Evolutionary conservation across 352 stramenopile genomes (phyloP).

Genomic region (Pythium graminicola): DNA sequence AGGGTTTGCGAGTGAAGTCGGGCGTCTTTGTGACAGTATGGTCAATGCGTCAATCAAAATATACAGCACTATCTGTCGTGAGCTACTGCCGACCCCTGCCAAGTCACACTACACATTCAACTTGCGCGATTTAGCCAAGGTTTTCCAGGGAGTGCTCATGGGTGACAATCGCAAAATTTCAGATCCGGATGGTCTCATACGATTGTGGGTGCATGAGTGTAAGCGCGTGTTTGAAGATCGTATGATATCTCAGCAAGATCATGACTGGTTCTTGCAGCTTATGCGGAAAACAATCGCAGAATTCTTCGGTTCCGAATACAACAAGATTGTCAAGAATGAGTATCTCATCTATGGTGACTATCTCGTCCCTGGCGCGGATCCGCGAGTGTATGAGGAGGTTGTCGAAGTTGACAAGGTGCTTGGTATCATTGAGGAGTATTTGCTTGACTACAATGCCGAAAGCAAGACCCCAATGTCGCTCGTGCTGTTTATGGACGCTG

Average conservation of each 20-base stretch:
- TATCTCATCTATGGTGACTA: slow-evolving; percentile 80
- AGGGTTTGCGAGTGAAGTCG: slow-evolving; percentile 44
- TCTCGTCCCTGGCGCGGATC: slow-evolving; percentile 70
- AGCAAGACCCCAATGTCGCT: slow-evolving; percentile 89
- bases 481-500: slow-evolving; percentile 82
- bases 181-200: slow-evolving; percentile 56
- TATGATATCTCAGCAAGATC: slow-evolving; percentile 88
- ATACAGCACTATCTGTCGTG: slow-evolving; percentile 87
- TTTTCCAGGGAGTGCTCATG: slow-evolving; percentile 91
- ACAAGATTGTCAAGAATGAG: slow-evolving; percentile 64
- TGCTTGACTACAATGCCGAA: slow-evolving; percentile 89
- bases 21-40: slow-evolving; percentile 50
- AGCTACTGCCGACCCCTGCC: slow-evolving; percentile 89
- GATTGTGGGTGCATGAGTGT: slow-evolving; percentile 91
- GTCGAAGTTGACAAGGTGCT: slow-evolving; percentile 80
- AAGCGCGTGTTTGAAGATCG: slow-evolving; percentile 93
- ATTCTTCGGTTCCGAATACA: slow-evolving; percentile 80
- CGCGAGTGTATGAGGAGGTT: slow-evolving; percentile 86
- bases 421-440: slow-evolving; percentile 82
- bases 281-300: slow-evolving; percentile 58
- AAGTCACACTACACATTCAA: slow-evolving; percentile 97
- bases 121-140: slow-evolving; percentile 90
- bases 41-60: slow-evolving; percentile 85
- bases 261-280: slow-evolving; percentile 85
- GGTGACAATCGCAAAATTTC: slow-evolving; percentile 66